A percentile compares a stretch with the other conserved stretches of the same genome.
phyloP scores from a whole-genome alignment of 768 basidiomycete species.

The Lentinula guzmanii region DNA sequence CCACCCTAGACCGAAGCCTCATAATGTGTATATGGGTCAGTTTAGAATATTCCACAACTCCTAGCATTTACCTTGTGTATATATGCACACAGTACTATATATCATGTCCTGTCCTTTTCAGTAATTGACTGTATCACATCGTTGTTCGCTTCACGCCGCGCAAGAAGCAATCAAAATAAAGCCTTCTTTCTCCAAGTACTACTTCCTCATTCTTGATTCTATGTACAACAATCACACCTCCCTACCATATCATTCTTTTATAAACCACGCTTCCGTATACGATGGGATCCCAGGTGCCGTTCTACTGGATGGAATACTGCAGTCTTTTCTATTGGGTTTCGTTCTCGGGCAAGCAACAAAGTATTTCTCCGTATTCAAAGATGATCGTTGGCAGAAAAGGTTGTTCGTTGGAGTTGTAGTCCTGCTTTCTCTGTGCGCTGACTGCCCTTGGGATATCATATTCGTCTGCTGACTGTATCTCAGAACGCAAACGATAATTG shows the following conservation, averaged over 20 bases:
- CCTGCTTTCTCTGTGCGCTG: slow-evolving; percentile 34
- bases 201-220: background rate
- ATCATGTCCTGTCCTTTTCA: background rate
- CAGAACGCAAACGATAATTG: slow-evolving; percentile 32
- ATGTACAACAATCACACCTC: background rate
- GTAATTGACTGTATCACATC: background rate
- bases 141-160: background rate
- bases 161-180: background rate
- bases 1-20: too few species aligned
- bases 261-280: background rate
- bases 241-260: background rate
- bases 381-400: slow-evolving; percentile 38
- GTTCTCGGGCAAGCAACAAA: slow-evolving; percentile 32
- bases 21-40: background rate
- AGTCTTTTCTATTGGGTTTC: slow-evolving; percentile 42
- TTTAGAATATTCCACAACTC: background rate
- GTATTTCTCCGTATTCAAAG: slow-evolving; percentile 34
- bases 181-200: background rate
- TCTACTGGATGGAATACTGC: slow-evolving; percentile 38
- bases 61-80: background rate
- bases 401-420: slow-evolving; percentile 34
- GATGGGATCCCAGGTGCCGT: slow-evolving; percentile 24
- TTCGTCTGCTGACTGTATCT: background rate
- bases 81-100: background rate
- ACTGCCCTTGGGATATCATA: background rate